These are phyloP conservation scores for Candida nitratophila DNA, from an alignment of 805 yeast species.

Conservation along the genomic window DNA sequence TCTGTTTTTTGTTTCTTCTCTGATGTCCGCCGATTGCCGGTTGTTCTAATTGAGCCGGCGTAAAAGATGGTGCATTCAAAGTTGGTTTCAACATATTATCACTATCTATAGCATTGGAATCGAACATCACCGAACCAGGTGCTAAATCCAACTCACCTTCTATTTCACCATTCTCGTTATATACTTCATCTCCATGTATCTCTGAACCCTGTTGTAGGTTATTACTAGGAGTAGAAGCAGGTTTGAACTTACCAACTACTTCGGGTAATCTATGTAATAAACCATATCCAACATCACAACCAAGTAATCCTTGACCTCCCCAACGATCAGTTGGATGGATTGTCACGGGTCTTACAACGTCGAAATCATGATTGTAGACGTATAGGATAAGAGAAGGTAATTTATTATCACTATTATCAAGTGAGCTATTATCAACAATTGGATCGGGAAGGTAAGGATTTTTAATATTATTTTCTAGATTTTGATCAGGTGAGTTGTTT, in stretches of 20 bases:
- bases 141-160: conserved; percentile 7
- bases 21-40: conserved; percentile 4
- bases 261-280: conserved; percentile 79
- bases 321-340: conserved; percentile 66
- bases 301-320: conserved; percentile 82
- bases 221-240: conserved; percentile 4
- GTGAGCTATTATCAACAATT: background rate
- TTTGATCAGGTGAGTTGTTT: background rate
- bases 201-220: conserved; percentile 2
- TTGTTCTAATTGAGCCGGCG: conserved; percentile 19
- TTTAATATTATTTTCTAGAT: background rate
- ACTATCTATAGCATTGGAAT: background rate
- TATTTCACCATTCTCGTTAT: conserved; percentile 2
- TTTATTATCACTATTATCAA: conserved; percentile 8
- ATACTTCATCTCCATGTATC: conserved; percentile 10
- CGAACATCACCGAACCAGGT: conserved; percentile 9
- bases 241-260: conserved; percentile 40
- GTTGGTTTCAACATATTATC: background rate
- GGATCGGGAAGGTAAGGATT: conserved; percentile 5
- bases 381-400: conserved; percentile 42
- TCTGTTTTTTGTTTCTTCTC: conserved; percentile 1
- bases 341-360: conserved; percentile 78
- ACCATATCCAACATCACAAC: conserved; percentile 95
- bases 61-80: conserved; percentile 2
- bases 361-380: conserved; percentile 85